Conservation (phyloP, 495 filamentous ascomycete genomes). For the Tetracladium setigerum region DNA sequence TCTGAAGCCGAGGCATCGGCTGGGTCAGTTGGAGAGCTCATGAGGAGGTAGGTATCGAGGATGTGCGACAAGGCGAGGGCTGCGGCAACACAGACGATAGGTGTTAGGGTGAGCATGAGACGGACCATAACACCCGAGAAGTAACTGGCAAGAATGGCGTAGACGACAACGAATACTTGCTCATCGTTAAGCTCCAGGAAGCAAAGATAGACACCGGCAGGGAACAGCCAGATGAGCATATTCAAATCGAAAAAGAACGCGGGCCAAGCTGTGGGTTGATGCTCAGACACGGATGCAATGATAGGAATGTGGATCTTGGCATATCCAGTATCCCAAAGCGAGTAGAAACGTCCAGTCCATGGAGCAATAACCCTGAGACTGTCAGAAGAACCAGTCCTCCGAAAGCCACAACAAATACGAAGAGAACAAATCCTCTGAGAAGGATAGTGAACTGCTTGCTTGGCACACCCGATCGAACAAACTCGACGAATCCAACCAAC, state of each 20-base stretch:
- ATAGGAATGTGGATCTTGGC: slow-evolving; percentile 99
- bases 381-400: slow-evolving; percentile 75
- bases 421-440: slow-evolving; percentile 69
- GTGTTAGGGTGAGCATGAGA: slow-evolving; percentile 94
- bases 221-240: slow-evolving; percentile 98
- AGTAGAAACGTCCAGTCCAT: slow-evolving; percentile 99
- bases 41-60: slow-evolving; percentile 74
- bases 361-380: slow-evolving; percentile 88
- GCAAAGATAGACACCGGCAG: slow-evolving; percentile 96
- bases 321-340: slow-evolving; percentile 97
- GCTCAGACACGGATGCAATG: slow-evolving; percentile 97
- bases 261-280: slow-evolving; percentile 99
- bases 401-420: slow-evolving; percentile 63
- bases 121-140: slow-evolving; percentile 99
- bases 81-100: slow-evolving; percentile 91
- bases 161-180: slow-evolving; percentile 98
- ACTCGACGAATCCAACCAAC: slow-evolving; percentile 89
- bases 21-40: slow-evolving; percentile 44
- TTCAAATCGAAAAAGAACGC: slow-evolving; percentile 99
- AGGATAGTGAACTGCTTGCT: slow-evolving; percentile 89
- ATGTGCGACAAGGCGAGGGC: slow-evolving; percentile 86
- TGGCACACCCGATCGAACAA: slow-evolving; percentile 76
- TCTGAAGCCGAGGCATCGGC: slow-evolving; percentile 36
- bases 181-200: slow-evolving; percentile 91
- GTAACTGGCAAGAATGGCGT: slow-evolving; percentile 90